Evolutionary conservation across 75 land plant species (phyloP).

Genomic region (Sequoiadendron giganteum): DNA sequence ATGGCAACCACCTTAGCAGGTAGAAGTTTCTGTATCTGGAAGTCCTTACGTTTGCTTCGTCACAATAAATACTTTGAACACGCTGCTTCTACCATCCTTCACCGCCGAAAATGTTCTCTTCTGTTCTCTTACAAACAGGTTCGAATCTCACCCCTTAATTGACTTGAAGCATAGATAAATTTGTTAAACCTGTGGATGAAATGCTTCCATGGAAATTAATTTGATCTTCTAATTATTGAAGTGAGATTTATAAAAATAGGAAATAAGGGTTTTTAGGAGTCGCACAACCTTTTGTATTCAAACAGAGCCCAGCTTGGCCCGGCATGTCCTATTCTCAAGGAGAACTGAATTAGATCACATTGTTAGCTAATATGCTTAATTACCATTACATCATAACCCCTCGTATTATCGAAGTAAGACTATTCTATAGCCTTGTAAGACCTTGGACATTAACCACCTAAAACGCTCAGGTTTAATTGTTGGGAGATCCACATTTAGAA

Average conservation of each 20-base stretch:
- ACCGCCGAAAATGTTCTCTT: not conserved
- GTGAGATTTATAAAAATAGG: not conserved
- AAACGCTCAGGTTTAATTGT: not conserved
- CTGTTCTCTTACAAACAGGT: not conserved
- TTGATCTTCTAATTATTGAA: not conserved
- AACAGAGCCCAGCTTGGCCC: not conserved
- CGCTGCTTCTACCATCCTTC: not conserved
- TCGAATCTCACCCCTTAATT: not conserved
- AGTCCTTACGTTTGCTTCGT: not conserved
- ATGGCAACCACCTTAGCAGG: not conserved
- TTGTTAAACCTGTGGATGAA: not conserved
- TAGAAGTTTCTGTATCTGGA: not conserved
- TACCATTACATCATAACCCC: not conserved
- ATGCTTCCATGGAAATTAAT: not conserved
- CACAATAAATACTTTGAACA: not conserved
- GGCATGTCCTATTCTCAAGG: not conserved
- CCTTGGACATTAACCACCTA: not conserved
- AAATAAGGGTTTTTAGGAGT: not conserved
- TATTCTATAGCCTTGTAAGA: not conserved
- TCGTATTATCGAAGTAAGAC: not conserved
- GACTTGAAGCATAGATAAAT: not conserved
- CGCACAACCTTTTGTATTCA: not conserved
- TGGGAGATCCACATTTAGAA: too few relatives aligned
- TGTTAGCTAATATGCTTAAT: not conserved
- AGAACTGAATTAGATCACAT: not conserved